These are phyloP conservation scores for Colletotrichum incanum DNA, from an alignment of 2,329 filamentous ascomycete genomes.

Conservation along the genomic window DNA sequence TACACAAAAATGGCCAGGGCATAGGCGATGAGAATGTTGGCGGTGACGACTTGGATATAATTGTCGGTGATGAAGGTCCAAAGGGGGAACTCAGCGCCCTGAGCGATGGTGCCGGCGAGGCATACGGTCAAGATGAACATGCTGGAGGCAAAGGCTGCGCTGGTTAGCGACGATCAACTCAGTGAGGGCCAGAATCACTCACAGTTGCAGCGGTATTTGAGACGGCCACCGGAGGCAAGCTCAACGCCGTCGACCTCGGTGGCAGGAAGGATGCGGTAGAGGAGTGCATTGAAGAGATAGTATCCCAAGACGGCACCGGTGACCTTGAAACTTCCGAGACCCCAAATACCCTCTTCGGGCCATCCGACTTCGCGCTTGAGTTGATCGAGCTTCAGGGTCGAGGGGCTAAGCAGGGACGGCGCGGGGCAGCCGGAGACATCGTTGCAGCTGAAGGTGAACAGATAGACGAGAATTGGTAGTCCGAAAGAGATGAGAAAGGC, in stretches of 20 bases:
- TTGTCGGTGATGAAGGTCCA: constrained; percentile 97
- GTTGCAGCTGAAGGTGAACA: constrained; percentile 90
- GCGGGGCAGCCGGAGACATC: constrained; percentile 93
- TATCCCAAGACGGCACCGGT: constrained; percentile 82
- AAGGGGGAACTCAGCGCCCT: constrained; percentile 86
- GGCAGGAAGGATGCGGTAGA: constrained; percentile 85
- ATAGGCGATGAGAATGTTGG: constrained; percentile 85
- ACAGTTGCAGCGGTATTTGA: constrained; percentile 89
- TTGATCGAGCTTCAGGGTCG: constrained; percentile 77
- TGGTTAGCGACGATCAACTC: neutral
- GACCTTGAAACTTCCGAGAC: constrained; percentile 79
- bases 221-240: constrained; percentile 78
- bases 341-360: constrained; percentile 79
- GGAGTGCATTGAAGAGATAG: constrained; percentile 81
- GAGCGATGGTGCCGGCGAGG: constrained; percentile 80
- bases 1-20: constrained; percentile 85
- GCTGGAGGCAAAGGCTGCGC: constrained; percentile 81
- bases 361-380: constrained; percentile 88
- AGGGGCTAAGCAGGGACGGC: constrained; percentile 83
- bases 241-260: constrained; percentile 79
- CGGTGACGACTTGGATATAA: constrained; percentile 87
- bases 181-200: constrained; percentile 44
- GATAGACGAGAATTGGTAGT: constrained; percentile 84
- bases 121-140: constrained; percentile 80
- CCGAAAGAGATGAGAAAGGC: constrained; percentile 84